These are phyloP conservation scores for Candida sojae DNA, from an alignment of 1,139 yeast species.

Conservation along the genomic window DNA sequence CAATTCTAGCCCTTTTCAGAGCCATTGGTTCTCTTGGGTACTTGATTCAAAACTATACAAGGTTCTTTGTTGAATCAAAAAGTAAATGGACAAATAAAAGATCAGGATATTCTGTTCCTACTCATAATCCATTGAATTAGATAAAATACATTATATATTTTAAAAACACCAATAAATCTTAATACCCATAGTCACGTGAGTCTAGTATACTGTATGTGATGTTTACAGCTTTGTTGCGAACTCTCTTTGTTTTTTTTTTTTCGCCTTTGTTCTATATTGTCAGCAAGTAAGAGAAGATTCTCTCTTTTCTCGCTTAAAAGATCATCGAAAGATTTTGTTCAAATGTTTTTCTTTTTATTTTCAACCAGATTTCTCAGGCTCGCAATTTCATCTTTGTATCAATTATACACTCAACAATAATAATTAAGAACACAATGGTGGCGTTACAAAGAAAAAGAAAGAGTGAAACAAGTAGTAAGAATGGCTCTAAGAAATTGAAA, in stretches of 20 bases:
- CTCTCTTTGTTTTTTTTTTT: background rate
- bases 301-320: background rate
- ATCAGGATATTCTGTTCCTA: constrained; percentile 38
- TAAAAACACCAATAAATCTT: background rate
- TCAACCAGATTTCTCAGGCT: background rate
- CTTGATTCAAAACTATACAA: constrained; percentile 45
- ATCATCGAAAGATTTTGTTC: background rate
- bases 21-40: constrained; percentile 77
- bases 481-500: constrained; percentile 24
- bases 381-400: background rate
- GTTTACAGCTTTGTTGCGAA: too few species aligned
- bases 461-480: constrained; percentile 15
- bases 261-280: background rate
- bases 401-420: background rate
- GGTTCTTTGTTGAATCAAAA: constrained; percentile 42
- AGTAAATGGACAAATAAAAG: constrained; percentile 46
- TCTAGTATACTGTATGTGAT: too few species aligned
- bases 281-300: too few species aligned
- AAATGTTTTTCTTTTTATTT: background rate
- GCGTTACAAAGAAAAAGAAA: constrained; percentile 45
- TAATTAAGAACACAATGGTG: constrained; percentile 32
- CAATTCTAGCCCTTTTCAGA: constrained; percentile 75
- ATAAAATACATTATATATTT: background rate
- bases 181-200: background rate
- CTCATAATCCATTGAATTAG: constrained; percentile 35